Conservation (phyloP, 352 stramenopile genomes). For the Bremia lactucae region DNA sequence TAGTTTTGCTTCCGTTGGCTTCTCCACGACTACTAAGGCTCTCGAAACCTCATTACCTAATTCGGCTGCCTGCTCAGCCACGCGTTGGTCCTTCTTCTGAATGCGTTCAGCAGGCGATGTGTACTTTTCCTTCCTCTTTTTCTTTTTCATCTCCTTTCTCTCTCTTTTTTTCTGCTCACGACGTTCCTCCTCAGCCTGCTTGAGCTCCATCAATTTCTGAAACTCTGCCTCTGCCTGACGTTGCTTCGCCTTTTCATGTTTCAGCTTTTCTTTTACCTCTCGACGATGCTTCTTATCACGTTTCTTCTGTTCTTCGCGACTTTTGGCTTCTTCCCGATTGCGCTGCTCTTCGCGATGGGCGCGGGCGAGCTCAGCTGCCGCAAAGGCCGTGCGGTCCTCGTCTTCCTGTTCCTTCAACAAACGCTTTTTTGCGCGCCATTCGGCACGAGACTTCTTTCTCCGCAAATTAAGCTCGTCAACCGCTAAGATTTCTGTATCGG, state of each 20-base stretch:
- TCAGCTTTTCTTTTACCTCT: constrained; percentile 29
- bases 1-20: constrained; percentile 6
- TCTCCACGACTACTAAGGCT: constrained; percentile 43
- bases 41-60: constrained; percentile 25
- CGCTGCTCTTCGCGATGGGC: constrained; percentile 30
- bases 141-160: constrained; percentile 28
- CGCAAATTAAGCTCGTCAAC: constrained; percentile 20
- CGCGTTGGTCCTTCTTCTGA: constrained; percentile 29
- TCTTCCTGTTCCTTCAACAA: constrained; percentile 29
- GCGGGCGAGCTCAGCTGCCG: constrained; percentile 28
- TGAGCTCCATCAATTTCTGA: constrained; percentile 24
- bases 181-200: constrained; percentile 32
- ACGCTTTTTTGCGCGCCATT: constrained; percentile 29
- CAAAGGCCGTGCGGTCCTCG: constrained; percentile 20
- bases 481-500: constrained; percentile 11
- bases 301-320: constrained; percentile 27
- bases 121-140: constrained; percentile 54
- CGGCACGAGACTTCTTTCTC: constrained; percentile 30
- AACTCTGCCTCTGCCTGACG: constrained; percentile 29
- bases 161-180: constrained; percentile 24
- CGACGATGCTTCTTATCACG: constrained; percentile 30
- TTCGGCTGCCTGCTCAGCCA: constrained; percentile 12
- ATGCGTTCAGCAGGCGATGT: constrained; percentile 42
- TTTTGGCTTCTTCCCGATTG: constrained; percentile 28
- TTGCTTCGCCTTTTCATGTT: constrained; percentile 29